These are phyloP conservation scores for Globisporangium emineosum DNA, from an alignment of 352 stramenopile species.

Conservation along the genomic window DNA sequence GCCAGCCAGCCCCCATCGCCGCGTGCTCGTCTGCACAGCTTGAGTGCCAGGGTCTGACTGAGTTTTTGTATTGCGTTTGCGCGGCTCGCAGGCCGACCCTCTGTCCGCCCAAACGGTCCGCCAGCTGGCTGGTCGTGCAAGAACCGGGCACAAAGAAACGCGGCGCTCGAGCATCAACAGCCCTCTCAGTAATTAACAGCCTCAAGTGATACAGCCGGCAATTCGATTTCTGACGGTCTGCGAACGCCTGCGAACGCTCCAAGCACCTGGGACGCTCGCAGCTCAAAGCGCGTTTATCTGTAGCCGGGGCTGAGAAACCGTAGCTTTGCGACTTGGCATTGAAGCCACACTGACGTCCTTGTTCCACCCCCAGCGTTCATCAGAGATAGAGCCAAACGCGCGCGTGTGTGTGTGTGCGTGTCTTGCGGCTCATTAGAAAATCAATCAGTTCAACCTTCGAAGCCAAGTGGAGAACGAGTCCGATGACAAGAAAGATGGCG, in stretches of 20 bases:
- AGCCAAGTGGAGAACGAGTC: neutral
- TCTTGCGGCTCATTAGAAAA: neutral
- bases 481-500: constrained; percentile 1
- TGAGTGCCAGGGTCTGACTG: neutral
- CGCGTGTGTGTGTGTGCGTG: neutral
- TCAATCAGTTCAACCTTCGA: neutral
- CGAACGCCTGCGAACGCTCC: too few relatives aligned
- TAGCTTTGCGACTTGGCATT: neutral
- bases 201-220: neutral
- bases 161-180: constrained; percentile 1
- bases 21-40: neutral
- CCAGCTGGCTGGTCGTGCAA: neutral
- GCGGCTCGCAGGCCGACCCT: neutral
- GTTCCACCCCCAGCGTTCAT: neutral
- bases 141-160: neutral
- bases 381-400: too few relatives aligned
- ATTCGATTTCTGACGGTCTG: neutral
- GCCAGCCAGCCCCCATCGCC: neutral
- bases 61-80: neutral
- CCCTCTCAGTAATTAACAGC: neutral
- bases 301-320: neutral
- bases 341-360: neutral
- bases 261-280: neutral
- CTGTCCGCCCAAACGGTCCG: neutral
- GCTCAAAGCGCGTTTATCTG: neutral